Conservation (phyloP, 2,329 filamentous ascomycete genomes). For the Verticillium longisporum region DNA sequence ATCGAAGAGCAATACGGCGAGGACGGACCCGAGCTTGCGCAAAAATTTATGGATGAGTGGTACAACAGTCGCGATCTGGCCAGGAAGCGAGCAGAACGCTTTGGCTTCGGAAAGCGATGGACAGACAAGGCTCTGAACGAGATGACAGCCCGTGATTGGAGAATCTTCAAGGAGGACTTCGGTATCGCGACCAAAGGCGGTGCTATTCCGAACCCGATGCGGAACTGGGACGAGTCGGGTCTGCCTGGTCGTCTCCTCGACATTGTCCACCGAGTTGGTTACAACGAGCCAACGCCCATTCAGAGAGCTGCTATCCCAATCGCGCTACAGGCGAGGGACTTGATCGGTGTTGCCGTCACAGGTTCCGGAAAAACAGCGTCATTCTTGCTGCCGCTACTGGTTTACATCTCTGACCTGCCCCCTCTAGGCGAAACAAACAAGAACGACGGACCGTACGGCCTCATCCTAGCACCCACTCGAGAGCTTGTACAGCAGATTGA, state of each 20-base stretch:
- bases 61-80: slow-evolving; percentile 58
- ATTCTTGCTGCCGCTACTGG: slow-evolving; percentile 84
- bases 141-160: slow-evolving; percentile 97
- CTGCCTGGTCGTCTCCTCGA: slow-evolving; percentile 72
- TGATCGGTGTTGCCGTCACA: slow-evolving; percentile 97
- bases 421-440: slow-evolving; percentile 79
- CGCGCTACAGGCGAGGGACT: slow-evolving; percentile 81
- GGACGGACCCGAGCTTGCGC: slow-evolving; percentile 68
- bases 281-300: slow-evolving; percentile 84
- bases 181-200: slow-evolving; percentile 94
- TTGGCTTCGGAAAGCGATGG: slow-evolving; percentile 87
- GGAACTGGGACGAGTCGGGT: slow-evolving; percentile 80
- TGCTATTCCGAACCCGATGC: slow-evolving; percentile 90
- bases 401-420: slow-evolving; percentile 89
- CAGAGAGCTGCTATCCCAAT: slow-evolving; percentile 95
- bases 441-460: slow-evolving; percentile 94
- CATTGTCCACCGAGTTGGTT: slow-evolving; percentile 79
- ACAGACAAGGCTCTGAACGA: slow-evolving; percentile 85
- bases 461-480: slow-evolving; percentile 92
- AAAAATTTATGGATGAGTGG: slow-evolving; percentile 73
- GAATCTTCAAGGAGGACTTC: slow-evolving; percentile 99
- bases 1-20: slow-evolving; percentile 70
- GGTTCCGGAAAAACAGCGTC: slow-evolving; percentile 98
- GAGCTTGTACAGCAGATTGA: slow-evolving; percentile 98
- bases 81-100: slow-evolving; percentile 65